These are phyloP conservation scores for Cornus suecica DNA, from an alignment of 148 eudicot genomes.

Conservation along the genomic window DNA sequence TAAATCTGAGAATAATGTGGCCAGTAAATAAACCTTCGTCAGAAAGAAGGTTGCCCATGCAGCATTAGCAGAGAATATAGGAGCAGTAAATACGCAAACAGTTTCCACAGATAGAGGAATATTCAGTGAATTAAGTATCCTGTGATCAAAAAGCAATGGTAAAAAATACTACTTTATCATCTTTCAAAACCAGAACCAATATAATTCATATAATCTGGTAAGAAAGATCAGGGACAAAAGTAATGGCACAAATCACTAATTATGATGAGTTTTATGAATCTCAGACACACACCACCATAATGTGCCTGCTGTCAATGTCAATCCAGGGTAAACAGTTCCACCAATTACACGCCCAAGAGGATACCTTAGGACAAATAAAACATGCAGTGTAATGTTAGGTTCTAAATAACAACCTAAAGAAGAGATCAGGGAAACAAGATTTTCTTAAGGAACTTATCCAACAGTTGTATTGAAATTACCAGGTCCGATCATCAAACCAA, in stretches of 20 bases:
- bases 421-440: slow-evolving; percentile 1
- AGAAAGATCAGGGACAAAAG: neutral
- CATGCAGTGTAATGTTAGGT: slow-evolving; percentile 9
- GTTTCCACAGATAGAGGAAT: slow-evolving; percentile 98
- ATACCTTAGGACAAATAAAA: slow-evolving; percentile 52
- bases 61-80: slow-evolving; percentile 88
- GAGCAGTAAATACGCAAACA: slow-evolving; percentile 98
- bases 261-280: neutral
- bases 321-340: slow-evolving; percentile 97
- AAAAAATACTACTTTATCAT: slow-evolving; percentile 6
- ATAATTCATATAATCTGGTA: neutral
- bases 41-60: slow-evolving; percentile 95
- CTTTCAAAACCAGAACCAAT: neutral
- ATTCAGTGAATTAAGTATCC: slow-evolving; percentile 78
- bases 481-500: slow-evolving; percentile 98
- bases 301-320: slow-evolving; percentile 93
- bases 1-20: neutral
- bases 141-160: slow-evolving; percentile 34
- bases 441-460: neutral
- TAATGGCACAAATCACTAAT: neutral
- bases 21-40: slow-evolving; percentile 65
- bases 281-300: slow-evolving; percentile 79
- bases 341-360: slow-evolving; percentile 99
- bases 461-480: slow-evolving; percentile 46
- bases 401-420: neutral